Base-by-base conservation (phyloP, 73 alveolate species). In the Breviolum minutum region DNA sequence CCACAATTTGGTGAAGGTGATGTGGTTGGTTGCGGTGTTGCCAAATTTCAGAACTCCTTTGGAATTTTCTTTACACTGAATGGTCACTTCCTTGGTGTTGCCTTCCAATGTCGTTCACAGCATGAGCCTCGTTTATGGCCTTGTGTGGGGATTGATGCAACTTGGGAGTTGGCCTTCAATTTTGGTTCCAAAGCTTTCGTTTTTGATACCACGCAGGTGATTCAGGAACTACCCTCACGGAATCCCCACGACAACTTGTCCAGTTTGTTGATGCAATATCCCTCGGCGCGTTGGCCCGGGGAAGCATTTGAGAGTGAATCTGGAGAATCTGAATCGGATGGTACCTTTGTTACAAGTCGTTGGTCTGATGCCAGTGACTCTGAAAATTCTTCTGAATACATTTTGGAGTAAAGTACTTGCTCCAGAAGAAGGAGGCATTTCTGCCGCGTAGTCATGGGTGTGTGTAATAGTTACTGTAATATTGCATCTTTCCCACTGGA, bases 1-100 rank as follows among this genome's bases (percentile, higher is more conserved):
- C 90, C 97, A n/a, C 73, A 32, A 24, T 92, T 92, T 48, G 86
- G 90, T n/a, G 80, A 48, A 8, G 97, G 97, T 10, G 97, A 92
- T 62, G 97, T 92, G 63, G 77, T 92, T 24, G 97, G 97, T 30
- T 92, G 97, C 22, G 97, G 97, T 8, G 97, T 92, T 16, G 85
- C 80, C 68, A 92, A 32, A 79, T 80, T 92, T 26, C 88, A 92
- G 6, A 80, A 80, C n/a, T 19, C 70, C 27, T 92, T 92, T n/a
- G 97, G 97, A 16, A 92, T 92, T 13, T 92, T 92, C 97, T 92
- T 92, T n/a, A 62, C 97, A 6, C 24, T 73, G 80, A 92, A 92
- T 30, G 97, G 97, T 68, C 76, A 30, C 64, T 76, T 92, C 66
- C 20, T 92, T 14, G 97, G 97, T 4, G 97, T 92, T 27, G 81